Percentiles rank a stretch among this genome's conserved stretches.
Conservation (phyloP, 495 filamentous ascomycete species). For the Aspergillus coremiiformis region DNA sequence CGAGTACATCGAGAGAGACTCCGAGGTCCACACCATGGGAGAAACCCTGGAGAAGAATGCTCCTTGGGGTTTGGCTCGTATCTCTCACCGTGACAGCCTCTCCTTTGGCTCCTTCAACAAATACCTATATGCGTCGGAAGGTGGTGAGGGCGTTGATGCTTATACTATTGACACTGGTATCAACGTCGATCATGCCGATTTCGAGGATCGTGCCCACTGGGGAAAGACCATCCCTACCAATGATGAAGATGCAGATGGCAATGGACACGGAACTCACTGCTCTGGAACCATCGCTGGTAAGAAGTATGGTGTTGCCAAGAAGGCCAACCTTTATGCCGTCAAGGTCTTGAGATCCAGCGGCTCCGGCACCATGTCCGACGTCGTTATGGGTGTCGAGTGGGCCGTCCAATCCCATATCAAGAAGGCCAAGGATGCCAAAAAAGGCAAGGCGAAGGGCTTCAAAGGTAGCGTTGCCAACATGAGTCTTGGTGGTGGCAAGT, state of each 20-base stretch:
- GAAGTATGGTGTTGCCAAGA: slow-evolving; percentile 99
- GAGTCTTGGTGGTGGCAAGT: slow-evolving; percentile 96
- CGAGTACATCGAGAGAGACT: slow-evolving; percentile 93
- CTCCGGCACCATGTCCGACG: slow-evolving; percentile 96
- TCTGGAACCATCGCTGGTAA: slow-evolving; percentile 95
- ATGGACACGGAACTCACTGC: slow-evolving; percentile 99
- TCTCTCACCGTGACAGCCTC: slow-evolving; percentile 85
- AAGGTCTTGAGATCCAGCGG: slow-evolving; percentile 98
- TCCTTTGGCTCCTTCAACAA: slow-evolving; percentile 94
- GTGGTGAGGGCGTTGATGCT: slow-evolving; percentile 96
- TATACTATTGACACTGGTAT: slow-evolving; percentile 98
- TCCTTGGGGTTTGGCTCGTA: slow-evolving; percentile 95
- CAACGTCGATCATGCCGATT: slow-evolving; percentile 90
- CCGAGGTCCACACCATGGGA: slow-evolving; percentile 73
- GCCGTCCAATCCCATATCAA: slow-evolving; percentile 73
- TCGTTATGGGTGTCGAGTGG: slow-evolving; percentile 96
- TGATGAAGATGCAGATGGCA: slow-evolving; percentile 88
- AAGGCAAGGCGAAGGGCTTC: slow-evolving; percentile 80
- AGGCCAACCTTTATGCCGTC: slow-evolving; percentile 91
- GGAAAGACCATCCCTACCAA: slow-evolving; percentile 86
- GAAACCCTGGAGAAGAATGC: slow-evolving; percentile 72
- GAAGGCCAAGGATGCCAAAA: slow-evolving; percentile 67
- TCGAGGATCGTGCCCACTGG: slow-evolving; percentile 91
- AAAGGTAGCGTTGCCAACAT: slow-evolving; percentile 99
- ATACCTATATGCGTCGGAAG: slow-evolving; percentile 85